Percentiles rank a stretch among this genome's conserved stretches.
Conservation (phyloP, 2,329 filamentous ascomycete genomes). For the Clonostachys solani region DNA sequence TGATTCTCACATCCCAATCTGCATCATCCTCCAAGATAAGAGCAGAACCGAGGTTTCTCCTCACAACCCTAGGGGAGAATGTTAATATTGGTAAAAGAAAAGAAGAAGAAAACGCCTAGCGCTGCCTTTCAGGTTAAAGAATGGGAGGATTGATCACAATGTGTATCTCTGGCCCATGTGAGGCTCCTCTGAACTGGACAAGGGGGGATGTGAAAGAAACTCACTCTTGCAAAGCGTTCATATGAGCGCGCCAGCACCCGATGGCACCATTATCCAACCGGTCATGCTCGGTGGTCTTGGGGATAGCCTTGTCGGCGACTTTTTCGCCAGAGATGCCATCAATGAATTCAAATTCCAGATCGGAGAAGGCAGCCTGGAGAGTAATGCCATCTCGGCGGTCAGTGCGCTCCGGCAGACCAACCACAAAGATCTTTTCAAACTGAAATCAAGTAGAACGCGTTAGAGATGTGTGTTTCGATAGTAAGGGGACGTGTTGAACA, state of each 20-base stretch:
- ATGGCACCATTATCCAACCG: constrained; percentile 17
- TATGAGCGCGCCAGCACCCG: constrained; percentile 32
- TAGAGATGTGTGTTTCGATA: background rate
- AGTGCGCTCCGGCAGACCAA: constrained; percentile 43
- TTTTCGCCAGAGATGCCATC: constrained; percentile 34
- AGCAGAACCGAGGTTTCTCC: constrained; percentile 37
- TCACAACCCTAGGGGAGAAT: constrained; percentile 26
- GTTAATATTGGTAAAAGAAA: too few species aligned
- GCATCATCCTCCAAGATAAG: constrained; percentile 53
- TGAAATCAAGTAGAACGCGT: constrained; percentile 11
- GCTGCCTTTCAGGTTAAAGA: background rate
- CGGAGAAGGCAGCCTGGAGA: constrained; percentile 38
- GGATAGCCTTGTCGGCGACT: constrained; percentile 30
- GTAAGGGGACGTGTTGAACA: background rate
- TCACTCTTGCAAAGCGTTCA: constrained; percentile 27
- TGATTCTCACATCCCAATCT: constrained; percentile 52
- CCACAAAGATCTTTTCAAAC: constrained; percentile 49
- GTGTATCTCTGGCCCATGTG: background rate
- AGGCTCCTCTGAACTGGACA: background rate
- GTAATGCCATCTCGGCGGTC: constrained; percentile 47
- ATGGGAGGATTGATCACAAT: background rate
- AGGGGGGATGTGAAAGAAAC: constrained; percentile 1
- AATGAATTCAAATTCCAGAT: constrained; percentile 38
- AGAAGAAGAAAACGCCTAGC: background rate
- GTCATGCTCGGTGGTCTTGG: constrained; percentile 19